Conservation (phyloP, 169 alveolate species). For the Besnoitia besnoiti region DNA sequence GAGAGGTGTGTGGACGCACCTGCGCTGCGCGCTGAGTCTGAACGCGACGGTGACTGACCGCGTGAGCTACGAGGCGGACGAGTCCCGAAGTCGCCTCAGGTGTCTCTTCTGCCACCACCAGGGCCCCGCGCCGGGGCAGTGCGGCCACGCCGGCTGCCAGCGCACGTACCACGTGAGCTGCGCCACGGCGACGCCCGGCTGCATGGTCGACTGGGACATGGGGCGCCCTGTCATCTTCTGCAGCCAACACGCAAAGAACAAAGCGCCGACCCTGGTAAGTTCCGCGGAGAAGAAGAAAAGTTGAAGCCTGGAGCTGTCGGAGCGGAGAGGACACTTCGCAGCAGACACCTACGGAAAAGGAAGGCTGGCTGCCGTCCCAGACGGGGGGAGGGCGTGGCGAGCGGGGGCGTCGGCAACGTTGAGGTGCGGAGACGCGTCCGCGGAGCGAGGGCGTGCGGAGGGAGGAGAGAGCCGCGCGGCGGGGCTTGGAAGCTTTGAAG, state of each 20-base stretch:
- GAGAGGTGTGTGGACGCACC: constrained; percentile 31
- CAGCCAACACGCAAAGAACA: constrained; percentile 27
- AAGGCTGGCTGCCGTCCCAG: not conserved
- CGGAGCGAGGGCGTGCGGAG: no score
- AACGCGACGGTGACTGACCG: constrained; percentile 1
- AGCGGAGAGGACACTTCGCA: no score
- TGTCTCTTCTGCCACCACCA: constrained; percentile 49
- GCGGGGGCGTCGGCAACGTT: not conserved
- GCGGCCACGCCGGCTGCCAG: constrained; percentile 25
- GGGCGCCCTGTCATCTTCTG: constrained; percentile 52
- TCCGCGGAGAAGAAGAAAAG: not conserved
- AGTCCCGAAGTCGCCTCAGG: constrained; percentile 22
- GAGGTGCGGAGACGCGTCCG: no score
- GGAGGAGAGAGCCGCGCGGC: no score
- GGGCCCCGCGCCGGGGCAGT: constrained; percentile 57
- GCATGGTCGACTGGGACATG: constrained; percentile 47
- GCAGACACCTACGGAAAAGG: no score
- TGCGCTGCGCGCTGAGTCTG: constrained; percentile 53
- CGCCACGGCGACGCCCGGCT: constrained; percentile 32
- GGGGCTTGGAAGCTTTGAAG: no score
- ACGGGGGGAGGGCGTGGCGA: not conserved
- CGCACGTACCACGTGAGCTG: constrained; percentile 47
- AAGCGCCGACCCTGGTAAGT: constrained; percentile 54
- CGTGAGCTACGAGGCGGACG: constrained; percentile 5
- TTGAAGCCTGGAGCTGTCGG: no score